Evolutionary conservation across 1,139 yeast genomes (phyloP), one percentile per base, ranked within the genome.

Genomic region (Geotrichum carabidarum): DNA sequence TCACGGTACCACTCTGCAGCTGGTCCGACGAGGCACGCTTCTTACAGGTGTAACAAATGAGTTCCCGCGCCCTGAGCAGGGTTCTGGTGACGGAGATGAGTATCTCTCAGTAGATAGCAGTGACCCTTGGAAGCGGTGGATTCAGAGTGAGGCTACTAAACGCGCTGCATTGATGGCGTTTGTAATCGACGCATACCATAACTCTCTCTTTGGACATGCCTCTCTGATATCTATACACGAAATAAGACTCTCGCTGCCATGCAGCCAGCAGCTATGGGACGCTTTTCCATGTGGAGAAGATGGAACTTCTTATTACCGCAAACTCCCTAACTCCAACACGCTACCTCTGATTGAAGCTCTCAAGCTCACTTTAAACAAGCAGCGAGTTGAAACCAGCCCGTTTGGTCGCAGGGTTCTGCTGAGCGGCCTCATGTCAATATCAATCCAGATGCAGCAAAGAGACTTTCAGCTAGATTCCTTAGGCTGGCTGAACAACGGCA

Each of bases 241-340:
- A 63, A 75, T 88, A 49, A 90, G 89, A 63, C 71, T 84, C 58
- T 77, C 83, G 46, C 72, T 88, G 65, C 96, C 96, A 0, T 88
- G 94, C 64, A 83, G 84, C 56, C 95, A 88, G 63, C 80, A 76
- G 22, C 71, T 85, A 51, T 86, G 95, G 96, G 91, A 84, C 53
- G 11, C 49, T 6, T 58, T 61, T 12, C 59, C 59, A 32, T 63
- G 65, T 14, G 46, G 60, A n/a, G 34, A 34, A 14, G 14, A 34
- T 15, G 22, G 34, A 14, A 15, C 27, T 7, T 34, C 31, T 12
- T 42, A 45, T 12, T 22, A 45, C 31, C 49, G 49, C 49, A 45
- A 45, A 18, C 17, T 36, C 4, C 42, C 49, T 7, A 41, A 17
- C 6, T 35, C 59, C 11, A 60, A 59, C 50, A 67, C 60, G 62